Percentiles rank a stretch among this genome's conserved stretches.
Evolutionary conservation across 306 rosid genomes (phyloP).

Genomic region (Vachellia pachyceras): DNA sequence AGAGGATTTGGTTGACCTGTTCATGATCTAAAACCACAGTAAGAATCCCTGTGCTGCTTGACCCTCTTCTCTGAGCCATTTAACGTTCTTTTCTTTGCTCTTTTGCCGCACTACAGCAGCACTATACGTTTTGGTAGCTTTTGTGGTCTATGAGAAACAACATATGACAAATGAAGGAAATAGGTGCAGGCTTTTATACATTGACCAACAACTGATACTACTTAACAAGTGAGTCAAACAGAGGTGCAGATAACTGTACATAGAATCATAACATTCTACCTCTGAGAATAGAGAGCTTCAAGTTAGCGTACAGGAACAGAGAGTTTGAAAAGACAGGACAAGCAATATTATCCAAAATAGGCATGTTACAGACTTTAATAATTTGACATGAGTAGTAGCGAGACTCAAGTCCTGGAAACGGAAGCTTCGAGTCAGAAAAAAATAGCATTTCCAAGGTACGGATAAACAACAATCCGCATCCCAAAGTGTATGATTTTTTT

Average conservation of each 20-base stretch:
- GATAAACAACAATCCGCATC: background rate
- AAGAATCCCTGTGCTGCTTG: constrained; percentile 86
- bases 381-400: background rate
- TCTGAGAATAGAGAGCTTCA: background rate
- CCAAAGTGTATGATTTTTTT: too few species aligned
- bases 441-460: background rate
- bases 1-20: constrained; percentile 53
- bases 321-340: background rate
- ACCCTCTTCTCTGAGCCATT: constrained; percentile 64
- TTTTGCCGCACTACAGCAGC: constrained; percentile 71
- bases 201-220: background rate
- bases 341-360: background rate
- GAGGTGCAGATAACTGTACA: background rate
- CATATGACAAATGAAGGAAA: constrained; percentile 21
- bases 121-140: constrained; percentile 81
- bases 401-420: background rate
- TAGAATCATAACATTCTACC: background rate
- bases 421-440: background rate
- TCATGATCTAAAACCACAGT: constrained; percentile 68
- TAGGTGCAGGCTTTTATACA: background rate
- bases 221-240: background rate
- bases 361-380: background rate
- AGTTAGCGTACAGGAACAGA: background rate
- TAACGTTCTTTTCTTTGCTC: constrained; percentile 38
- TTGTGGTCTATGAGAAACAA: constrained; percentile 71